Conservation (phyloP, 2,329 filamentous ascomycete genomes). For the Fusarium buharicum region DNA sequence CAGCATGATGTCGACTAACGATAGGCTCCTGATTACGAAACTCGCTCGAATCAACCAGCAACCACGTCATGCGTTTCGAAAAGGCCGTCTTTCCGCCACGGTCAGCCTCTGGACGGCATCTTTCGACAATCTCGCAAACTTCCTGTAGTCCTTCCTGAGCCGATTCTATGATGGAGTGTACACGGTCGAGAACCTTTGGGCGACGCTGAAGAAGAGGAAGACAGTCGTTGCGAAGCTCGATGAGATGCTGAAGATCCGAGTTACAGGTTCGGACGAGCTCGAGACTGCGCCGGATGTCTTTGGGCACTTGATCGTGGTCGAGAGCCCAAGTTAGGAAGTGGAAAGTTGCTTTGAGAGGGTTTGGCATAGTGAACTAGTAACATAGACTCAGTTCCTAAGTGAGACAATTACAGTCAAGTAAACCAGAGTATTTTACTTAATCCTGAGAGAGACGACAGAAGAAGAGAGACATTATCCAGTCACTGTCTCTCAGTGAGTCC, state of each 20-base stretch:
- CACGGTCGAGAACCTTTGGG: slow-evolving; percentile 42
- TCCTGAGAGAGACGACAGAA: background rate
- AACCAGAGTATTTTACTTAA: background rate
- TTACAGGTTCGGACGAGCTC: slow-evolving; percentile 50
- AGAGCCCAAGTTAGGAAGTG: slow-evolving; percentile 30
- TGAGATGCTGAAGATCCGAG: slow-evolving; percentile 48
- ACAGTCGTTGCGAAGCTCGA: slow-evolving; percentile 46
- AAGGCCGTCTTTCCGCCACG: slow-evolving; percentile 31
- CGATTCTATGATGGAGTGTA: slow-evolving; percentile 46
- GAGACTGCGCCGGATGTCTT: slow-evolving; percentile 44
- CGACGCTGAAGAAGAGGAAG: slow-evolving; percentile 41
- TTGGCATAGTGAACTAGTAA: slow-evolving; percentile 11
- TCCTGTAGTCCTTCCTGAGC: slow-evolving; percentile 45
- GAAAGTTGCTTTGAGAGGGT: slow-evolving; percentile 27
- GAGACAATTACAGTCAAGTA: background rate
- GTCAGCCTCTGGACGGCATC: slow-evolving; percentile 41
- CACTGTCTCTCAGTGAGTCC: background rate
- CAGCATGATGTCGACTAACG: slow-evolving; percentile 44
- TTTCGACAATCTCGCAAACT: slow-evolving; percentile 47
- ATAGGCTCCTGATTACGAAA: slow-evolving; percentile 44
- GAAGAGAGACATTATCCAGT: background rate
- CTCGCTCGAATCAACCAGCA: slow-evolving; percentile 40
- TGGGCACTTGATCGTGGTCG: slow-evolving; percentile 43
- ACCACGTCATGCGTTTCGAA: slow-evolving; percentile 40
- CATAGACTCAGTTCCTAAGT: too few species aligned